A percentile compares a stretch with the other conserved stretches of the same genome.
Conservation (phyloP, 2,329 filamentous ascomycete genomes). For the Chaetomium sp. region DNA sequence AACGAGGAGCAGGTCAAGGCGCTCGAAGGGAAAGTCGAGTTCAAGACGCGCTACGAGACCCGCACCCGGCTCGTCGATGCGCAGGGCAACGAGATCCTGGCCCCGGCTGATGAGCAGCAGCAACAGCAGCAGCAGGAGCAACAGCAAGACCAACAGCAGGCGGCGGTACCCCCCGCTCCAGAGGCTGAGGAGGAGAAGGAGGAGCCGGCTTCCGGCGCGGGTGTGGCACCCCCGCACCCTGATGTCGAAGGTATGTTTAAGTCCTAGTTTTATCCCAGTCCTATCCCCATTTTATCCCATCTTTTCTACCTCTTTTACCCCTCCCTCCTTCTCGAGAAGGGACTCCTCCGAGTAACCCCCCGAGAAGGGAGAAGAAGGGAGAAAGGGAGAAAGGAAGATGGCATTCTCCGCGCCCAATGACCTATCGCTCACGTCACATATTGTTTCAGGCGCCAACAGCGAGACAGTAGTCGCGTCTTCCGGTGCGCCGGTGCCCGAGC, state of each 20-base stretch:
- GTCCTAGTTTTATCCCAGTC: background rate
- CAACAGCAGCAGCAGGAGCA: background rate
- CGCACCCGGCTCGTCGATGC: constrained; percentile 76
- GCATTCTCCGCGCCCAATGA: too few relatives aligned
- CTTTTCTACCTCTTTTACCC: too few relatives aligned
- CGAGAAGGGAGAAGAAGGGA: too few relatives aligned
- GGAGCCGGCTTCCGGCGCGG: constrained; percentile 26
- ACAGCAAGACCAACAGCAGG: too few relatives aligned
- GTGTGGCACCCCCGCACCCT: constrained; percentile 52
- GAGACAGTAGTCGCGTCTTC: constrained; percentile 43
- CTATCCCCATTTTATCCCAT: too few relatives aligned
- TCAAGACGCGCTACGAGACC: constrained; percentile 95
- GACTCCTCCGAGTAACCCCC: too few relatives aligned
- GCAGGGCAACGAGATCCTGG: constrained; percentile 66
- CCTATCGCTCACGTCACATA: background rate
- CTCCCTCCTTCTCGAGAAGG: too few relatives aligned
- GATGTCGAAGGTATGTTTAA: constrained; percentile 42
- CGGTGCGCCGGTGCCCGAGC: constrained; percentile 35
- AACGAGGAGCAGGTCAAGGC: constrained; percentile 75
- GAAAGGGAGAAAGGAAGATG: too few relatives aligned
- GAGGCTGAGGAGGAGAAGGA: background rate
- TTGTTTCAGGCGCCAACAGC: constrained; percentile 42
- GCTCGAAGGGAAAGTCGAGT: constrained; percentile 87
- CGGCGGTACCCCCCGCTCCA: too few relatives aligned
- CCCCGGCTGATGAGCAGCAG: constrained; percentile 36